phyloP scores from a whole-genome alignment of 768 basidiomycete genomes.

The Heimioporus sp. region DNA sequence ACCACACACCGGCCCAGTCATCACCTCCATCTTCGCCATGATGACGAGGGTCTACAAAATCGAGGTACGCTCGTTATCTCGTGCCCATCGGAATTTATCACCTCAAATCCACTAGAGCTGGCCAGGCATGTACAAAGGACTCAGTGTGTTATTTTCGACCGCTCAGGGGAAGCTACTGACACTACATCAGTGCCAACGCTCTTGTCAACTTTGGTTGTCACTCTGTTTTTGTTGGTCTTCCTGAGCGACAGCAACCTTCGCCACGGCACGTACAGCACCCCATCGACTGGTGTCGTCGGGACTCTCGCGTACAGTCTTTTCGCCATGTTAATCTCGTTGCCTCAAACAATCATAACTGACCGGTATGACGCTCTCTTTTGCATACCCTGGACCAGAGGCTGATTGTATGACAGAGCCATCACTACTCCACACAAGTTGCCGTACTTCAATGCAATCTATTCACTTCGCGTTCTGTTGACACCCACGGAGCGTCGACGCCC shows the following conservation, averaged over 20 bases:
- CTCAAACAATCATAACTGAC: constrained; percentile 73
- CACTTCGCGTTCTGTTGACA: constrained; percentile 71
- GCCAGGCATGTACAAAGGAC: constrained; percentile 77
- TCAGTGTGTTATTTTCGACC: constrained; percentile 42
- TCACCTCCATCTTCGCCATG: constrained; percentile 76
- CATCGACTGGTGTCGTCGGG: constrained; percentile 57
- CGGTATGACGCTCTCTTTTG: constrained; percentile 44
- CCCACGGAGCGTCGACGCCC: constrained; percentile 77
- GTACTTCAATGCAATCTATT: constrained; percentile 53
- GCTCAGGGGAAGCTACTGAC: constrained; percentile 35
- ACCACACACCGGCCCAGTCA: constrained; percentile 75
- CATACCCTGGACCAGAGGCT: neutral
- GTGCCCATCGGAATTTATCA: neutral
- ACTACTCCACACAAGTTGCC: constrained; percentile 79
- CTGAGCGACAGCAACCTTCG: constrained; percentile 57
- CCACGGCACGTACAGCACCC: constrained; percentile 64
- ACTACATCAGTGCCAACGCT: constrained; percentile 46
- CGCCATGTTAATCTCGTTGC: constrained; percentile 64
- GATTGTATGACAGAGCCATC: constrained; percentile 53
- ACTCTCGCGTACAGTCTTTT: constrained; percentile 62
- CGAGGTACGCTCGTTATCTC: constrained; percentile 49
- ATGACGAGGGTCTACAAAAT: constrained; percentile 63
- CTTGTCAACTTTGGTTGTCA: constrained; percentile 51
- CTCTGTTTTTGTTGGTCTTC: constrained; percentile 54
- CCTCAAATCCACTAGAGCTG: constrained; percentile 44